These are phyloP conservation scores for Dactylonectria macrodidyma DNA, from an alignment of 2,329 filamentous ascomycete species.

Conservation along the genomic window DNA sequence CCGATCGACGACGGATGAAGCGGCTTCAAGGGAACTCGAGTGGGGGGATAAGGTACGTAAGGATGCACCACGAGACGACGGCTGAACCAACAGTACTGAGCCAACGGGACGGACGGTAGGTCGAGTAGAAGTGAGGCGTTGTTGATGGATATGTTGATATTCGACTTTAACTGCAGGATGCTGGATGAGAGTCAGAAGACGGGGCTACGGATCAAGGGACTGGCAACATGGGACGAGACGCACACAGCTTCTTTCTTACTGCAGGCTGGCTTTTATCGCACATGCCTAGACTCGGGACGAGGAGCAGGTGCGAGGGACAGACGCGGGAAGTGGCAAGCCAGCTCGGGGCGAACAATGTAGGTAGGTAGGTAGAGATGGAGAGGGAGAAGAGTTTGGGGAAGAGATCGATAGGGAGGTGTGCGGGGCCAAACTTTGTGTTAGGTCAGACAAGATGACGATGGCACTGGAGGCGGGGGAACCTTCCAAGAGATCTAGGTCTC, in stretches of 20 bases:
- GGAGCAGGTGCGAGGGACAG: constrained; percentile 34
- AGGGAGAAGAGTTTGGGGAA: constrained; percentile 28
- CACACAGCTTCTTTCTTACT: constrained; percentile 42
- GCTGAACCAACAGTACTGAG: constrained; percentile 3
- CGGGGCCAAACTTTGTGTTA: constrained; percentile 24
- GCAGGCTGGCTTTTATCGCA: constrained; percentile 36
- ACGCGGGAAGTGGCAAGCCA: constrained; percentile 20
- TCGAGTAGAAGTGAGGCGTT: constrained; percentile 32
- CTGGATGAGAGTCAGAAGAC: constrained; percentile 36
- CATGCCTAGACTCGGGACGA: constrained; percentile 40
- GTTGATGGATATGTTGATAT: constrained; percentile 32
- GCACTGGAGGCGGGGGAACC: constrained; percentile 13
- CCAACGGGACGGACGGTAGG: constrained; percentile 14
- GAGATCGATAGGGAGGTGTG: constrained; percentile 24
- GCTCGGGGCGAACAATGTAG: constrained; percentile 2
- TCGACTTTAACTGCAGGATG: constrained; percentile 34
- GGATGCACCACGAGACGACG: constrained; percentile 8
- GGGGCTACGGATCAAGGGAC: constrained; percentile 32
- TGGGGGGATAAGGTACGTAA: constrained; percentile 13
- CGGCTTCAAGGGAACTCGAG: not conserved
- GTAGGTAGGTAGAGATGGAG: constrained; percentile 28
- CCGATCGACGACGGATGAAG: constrained; percentile 3
- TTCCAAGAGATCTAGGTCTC: constrained; percentile 7
- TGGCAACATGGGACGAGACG: constrained; percentile 35
- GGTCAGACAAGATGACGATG: constrained; percentile 28